phyloP scores from a whole-genome alignment of 805 yeast species.

The Pichia rugopelliculosa region DNA sequence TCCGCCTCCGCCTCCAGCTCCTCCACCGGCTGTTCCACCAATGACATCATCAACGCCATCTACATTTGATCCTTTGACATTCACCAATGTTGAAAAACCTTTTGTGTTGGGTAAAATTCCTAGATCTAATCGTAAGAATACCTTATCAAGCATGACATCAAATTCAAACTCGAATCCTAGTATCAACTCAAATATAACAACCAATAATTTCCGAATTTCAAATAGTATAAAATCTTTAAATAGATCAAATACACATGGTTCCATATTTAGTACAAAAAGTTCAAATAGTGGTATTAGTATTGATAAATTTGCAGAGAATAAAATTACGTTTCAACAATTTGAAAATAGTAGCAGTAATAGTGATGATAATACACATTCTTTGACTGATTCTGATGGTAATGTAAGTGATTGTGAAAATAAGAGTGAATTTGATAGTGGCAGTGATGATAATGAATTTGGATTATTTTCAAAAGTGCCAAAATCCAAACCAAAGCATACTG shows the following conservation, averaged over 20 bases:
- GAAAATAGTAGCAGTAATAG: neutral
- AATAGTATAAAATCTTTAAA: slow-evolving; percentile 7
- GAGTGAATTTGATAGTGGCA: slow-evolving; percentile 16
- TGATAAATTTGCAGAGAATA: slow-evolving; percentile 64
- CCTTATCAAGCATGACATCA: neutral
- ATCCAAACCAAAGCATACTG: no score
- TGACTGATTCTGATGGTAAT: neutral
- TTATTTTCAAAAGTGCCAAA: neutral
- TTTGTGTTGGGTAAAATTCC: neutral
- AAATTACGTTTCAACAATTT: slow-evolving; percentile 50
- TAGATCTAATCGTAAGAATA: neutral
- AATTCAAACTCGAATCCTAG: neutral
- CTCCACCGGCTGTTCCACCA: slow-evolving; percentile 11
- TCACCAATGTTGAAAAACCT: neutral
- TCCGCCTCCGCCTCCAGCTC: slow-evolving; percentile 28
- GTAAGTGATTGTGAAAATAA: neutral
- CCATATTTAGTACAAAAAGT: slow-evolving; percentile 9
- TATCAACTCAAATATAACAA: neutral
- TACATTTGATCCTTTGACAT: neutral
- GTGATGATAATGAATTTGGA: no score
- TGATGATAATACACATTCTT: neutral
- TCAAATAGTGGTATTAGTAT: slow-evolving; percentile 11
- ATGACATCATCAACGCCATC: neutral
- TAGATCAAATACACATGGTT: slow-evolving; percentile 11
- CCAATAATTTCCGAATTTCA: neutral